Base-by-base conservation (phyloP, 2,329 filamentous ascomycete genomes). In the Aureobasidium namibiae region DNA sequence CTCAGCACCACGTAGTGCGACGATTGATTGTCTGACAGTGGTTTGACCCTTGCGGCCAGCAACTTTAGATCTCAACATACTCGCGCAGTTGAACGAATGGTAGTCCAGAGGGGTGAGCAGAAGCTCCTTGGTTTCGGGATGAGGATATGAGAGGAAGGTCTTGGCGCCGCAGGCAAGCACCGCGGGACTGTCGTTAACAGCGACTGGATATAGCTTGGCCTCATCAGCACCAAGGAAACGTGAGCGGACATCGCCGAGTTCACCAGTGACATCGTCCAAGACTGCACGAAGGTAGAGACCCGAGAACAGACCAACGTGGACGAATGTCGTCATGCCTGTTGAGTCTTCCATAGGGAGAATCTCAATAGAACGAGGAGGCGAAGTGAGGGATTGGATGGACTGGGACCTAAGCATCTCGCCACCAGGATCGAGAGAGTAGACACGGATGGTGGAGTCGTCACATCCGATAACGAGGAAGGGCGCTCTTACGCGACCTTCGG, bases 341-440 rank as follows among this genome's bases (percentile, higher is more conserved):
- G 92, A 95, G 72, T 99, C 94, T 14, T 90, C 84, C 92, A 99
- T 99, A 8, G 90, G 82, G 80, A 96, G 95, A 66, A 99, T 95
- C 38, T 88, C 88, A 44, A 99, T 77, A 2, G 63, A 60, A 10
- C 60, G 59, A 38, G 63, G 61, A 33, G 63, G 61, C n/a, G 63
- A 63, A 29, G 63, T 64, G 8, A 64, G 60, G 23, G 63, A 63
- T n/a, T 64, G 63, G 11, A 64, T 59, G n/a, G 63, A 64, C 23
- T 63, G 60, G 21, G 63, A 62, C 11, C 50, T 57, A n/a, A 64
- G 63, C 59, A 63, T 64, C 46, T 64, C 60, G 18, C 61, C 58
- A 50, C 60, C 57, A 0, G 91, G 90, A 67, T 95, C 90, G 31
- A 96, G 76, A 68, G 91, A 95, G 58, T 95, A 81, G 56, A 99